A percentile compares a stretch with the other conserved stretches of the same genome.
These are phyloP conservation scores for Candida quercuum DNA, from an alignment of 805 yeast genomes.

Conservation along the genomic window DNA sequence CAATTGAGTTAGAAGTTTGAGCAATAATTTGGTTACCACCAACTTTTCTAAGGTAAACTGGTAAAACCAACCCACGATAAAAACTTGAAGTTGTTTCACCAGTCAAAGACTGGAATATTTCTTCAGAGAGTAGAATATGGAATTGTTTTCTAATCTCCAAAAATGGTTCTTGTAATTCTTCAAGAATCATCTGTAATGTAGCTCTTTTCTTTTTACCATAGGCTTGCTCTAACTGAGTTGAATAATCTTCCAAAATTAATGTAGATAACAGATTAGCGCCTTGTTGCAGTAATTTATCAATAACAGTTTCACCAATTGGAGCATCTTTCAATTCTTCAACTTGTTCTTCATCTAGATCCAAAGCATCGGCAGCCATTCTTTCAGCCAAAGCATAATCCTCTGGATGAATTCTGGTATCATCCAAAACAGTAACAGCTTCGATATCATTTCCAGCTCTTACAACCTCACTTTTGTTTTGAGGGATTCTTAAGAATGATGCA, in stretches of 20 bases:
- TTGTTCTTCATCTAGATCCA: constrained; percentile 94
- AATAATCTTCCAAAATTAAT: constrained; percentile 84
- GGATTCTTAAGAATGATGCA: constrained; percentile 83
- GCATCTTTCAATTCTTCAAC: constrained; percentile 70
- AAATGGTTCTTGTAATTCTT: constrained; percentile 81
- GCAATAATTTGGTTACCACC: constrained; percentile 38
- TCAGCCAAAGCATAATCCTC: constrained; percentile 95
- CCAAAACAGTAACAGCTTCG: constrained; percentile 70
- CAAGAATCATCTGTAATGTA: constrained; percentile 77
- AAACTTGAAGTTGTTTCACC: constrained; percentile 76
- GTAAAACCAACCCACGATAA: constrained; percentile 63
- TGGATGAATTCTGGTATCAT: constrained; percentile 95
- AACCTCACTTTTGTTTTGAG: constrained; percentile 38
- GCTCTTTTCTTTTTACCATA: constrained; percentile 71
- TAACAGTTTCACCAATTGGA: constrained; percentile 66
- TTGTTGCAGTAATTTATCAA: constrained; percentile 55
- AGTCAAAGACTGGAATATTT: constrained; percentile 83
- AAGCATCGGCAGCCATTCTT: constrained; percentile 97
- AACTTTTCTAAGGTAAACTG: constrained; percentile 68
- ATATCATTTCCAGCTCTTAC: constrained; percentile 34
- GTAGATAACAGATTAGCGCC: constrained; percentile 74
- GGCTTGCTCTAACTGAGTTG: constrained; percentile 74
- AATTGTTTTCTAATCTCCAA: constrained; percentile 78
- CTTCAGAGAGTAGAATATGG: constrained; percentile 58
- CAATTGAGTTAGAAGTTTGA: constrained; percentile 55